Conservation (phyloP, 2,329 filamentous ascomycete species). For the Aschersonia sp. region DNA sequence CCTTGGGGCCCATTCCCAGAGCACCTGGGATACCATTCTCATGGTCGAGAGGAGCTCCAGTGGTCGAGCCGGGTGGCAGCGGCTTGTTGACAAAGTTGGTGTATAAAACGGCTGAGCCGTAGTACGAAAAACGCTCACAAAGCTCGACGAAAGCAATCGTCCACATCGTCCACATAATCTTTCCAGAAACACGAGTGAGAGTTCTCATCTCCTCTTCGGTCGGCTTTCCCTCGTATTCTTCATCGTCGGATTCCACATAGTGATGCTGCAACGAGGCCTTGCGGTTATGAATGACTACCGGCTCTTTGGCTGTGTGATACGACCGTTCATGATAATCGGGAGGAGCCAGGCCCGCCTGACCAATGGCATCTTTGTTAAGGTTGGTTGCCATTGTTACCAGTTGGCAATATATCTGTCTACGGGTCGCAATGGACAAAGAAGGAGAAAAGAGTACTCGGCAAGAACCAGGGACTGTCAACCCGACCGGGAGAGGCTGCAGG, state of each 20-base stretch:
- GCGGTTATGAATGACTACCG: constrained; percentile 10
- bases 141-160: constrained; percentile 60
- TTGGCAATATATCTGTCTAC: not conserved
- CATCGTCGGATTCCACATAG: constrained; percentile 10
- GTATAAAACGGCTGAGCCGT: constrained; percentile 55
- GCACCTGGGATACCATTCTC: constrained; percentile 29
- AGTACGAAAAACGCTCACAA: constrained; percentile 67
- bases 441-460: no score
- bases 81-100: constrained; percentile 48
- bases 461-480: no score
- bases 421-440: no score
- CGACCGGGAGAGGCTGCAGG: no score
- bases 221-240: constrained; percentile 26
- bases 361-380: constrained; percentile 22
- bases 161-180: constrained; percentile 51
- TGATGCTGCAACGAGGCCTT: constrained; percentile 7
- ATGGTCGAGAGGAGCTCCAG: constrained; percentile 28
- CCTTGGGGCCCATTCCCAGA: constrained; percentile 42
- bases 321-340: constrained; percentile 15
- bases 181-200: constrained; percentile 48
- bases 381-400: constrained; percentile 19
- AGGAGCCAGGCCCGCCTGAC: constrained; percentile 16
- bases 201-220: constrained; percentile 47
- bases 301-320: constrained; percentile 12
- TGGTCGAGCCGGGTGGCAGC: constrained; percentile 36